A percentile compares a stretch with the other conserved stretches of the same genome.
These are phyloP conservation scores for Yamadazyma siamensis DNA, from an alignment of 1,139 yeast species.

Conservation along the genomic window DNA sequence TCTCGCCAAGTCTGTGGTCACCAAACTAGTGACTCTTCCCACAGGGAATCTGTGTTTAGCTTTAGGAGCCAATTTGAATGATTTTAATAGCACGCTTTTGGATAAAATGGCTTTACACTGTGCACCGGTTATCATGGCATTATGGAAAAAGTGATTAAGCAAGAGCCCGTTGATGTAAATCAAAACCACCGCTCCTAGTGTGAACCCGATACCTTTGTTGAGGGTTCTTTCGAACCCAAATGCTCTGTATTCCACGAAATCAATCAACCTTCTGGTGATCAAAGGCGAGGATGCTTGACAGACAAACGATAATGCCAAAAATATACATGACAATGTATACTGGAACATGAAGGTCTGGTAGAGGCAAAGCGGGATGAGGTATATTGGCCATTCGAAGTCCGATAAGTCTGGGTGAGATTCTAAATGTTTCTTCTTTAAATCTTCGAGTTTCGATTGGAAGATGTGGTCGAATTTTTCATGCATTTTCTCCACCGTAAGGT, in stretches of 20 bases:
- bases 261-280: constrained; percentile 36
- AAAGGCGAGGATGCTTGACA: constrained; percentile 43
- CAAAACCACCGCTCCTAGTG: constrained; percentile 38
- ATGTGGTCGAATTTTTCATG: constrained; percentile 27
- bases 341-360: constrained; percentile 38
- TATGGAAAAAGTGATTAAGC: constrained; percentile 43
- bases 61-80: constrained; percentile 35
- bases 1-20: constrained; percentile 45
- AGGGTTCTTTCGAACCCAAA: constrained; percentile 32
- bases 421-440: constrained; percentile 22
- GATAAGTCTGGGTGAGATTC: constrained; percentile 21
- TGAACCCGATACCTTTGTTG: constrained; percentile 40
- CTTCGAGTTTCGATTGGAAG: constrained; percentile 21
- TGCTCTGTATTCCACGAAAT: constrained; percentile 35
- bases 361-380: constrained; percentile 33
- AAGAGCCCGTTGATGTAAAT: constrained; percentile 41
- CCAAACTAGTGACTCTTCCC: constrained; percentile 41
- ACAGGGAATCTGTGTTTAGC: constrained; percentile 34
- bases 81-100: constrained; percentile 35
- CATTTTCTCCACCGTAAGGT: constrained; percentile 40
- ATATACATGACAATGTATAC: constrained; percentile 31
- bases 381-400: constrained; percentile 34
- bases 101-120: constrained; percentile 40
- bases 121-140: constrained; percentile 49
- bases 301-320: constrained; percentile 35